phyloP scores from a whole-genome alignment of 495 filamentous ascomycete species.

The Podospora bellae-mahoneyi region DNA sequence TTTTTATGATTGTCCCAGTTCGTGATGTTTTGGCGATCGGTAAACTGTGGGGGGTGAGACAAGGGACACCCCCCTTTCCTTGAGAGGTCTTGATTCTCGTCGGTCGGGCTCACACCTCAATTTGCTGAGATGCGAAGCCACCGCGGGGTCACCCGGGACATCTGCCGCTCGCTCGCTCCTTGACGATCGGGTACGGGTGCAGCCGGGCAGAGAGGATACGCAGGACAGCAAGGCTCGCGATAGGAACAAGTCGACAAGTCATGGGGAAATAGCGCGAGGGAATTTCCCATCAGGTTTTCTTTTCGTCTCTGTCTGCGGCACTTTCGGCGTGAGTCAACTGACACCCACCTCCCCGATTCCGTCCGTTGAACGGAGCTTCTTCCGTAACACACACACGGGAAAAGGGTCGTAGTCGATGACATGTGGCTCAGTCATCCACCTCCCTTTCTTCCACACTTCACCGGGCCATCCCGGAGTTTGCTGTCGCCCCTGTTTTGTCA shows the following conservation, averaged over 20 bases:
- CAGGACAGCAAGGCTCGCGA: not conserved
- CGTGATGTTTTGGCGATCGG: not conserved
- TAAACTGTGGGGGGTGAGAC: not conserved
- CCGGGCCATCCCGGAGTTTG: slow-evolving; percentile 10
- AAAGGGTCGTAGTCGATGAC: not conserved
- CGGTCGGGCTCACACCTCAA: not conserved
- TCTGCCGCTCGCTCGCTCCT: not conserved
- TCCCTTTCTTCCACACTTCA: not conserved
- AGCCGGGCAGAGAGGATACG: not conserved
- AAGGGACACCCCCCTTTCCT: not conserved
- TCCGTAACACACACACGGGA: not conserved
- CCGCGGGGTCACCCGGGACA: not conserved
- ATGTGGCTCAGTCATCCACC: slow-evolving; percentile 12
- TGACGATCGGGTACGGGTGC: not conserved
- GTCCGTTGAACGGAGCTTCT: not conserved
- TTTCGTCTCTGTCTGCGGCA: slow-evolving; percentile 1
- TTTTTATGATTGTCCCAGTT: not conserved
- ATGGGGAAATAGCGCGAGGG: not conserved
- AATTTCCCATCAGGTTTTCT: not conserved
- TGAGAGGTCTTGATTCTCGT: not conserved
- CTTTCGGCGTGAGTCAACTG: slow-evolving; percentile 13
- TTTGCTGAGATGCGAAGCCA: not conserved
- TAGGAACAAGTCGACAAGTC: not conserved
- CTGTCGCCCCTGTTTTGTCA: not conserved
- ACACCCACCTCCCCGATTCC: not conserved